Conservation (phyloP, 139 green algal genomes). For the Deuterostichococcus epilithicus region DNA sequence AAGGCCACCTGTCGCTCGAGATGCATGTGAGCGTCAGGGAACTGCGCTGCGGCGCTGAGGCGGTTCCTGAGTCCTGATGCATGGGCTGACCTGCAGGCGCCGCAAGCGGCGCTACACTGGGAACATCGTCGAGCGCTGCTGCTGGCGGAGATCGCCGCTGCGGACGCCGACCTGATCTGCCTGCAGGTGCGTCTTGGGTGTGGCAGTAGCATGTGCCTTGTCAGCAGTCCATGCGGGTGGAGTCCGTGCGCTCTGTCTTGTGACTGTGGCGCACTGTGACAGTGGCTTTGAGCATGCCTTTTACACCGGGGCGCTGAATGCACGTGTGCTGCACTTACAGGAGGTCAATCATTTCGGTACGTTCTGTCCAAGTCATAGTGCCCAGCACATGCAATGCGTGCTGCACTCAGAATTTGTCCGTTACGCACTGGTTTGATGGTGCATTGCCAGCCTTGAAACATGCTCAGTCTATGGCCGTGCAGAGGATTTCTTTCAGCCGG, state of each 20-base stretch:
- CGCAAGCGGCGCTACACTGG: constrained; percentile 34
- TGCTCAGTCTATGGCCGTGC: not conserved
- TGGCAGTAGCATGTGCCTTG: too few species aligned
- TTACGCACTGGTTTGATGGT: not conserved
- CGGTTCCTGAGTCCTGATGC: not conserved
- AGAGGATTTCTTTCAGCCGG: constrained; percentile 18
- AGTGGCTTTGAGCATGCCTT: too few species aligned
- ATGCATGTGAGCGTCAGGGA: not conserved
- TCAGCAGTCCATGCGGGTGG: too few species aligned
- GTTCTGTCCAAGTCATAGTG: too few species aligned
- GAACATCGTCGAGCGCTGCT: constrained; percentile 37
- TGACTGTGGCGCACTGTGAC: too few species aligned
- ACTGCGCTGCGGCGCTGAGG: too few species aligned
- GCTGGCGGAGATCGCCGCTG: constrained; percentile 16
- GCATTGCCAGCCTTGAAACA: too few species aligned
- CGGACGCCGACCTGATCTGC: constrained; percentile 14
- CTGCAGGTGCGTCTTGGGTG: too few species aligned
- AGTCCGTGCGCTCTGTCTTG: too few species aligned
- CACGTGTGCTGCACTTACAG: too few species aligned
- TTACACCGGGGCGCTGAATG: too few species aligned
- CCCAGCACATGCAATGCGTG: not conserved
- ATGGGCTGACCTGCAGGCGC: constrained; percentile 11
- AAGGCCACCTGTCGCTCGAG: not conserved
- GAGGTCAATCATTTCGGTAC: constrained; percentile 43
- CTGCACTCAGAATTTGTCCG: not conserved